Percentiles rank a stretch among this genome's conserved stretches.
These are phyloP conservation scores for Colletotrichum limetticola DNA, from an alignment of 2,329 filamentous ascomycete species.

Conservation along the genomic window DNA sequence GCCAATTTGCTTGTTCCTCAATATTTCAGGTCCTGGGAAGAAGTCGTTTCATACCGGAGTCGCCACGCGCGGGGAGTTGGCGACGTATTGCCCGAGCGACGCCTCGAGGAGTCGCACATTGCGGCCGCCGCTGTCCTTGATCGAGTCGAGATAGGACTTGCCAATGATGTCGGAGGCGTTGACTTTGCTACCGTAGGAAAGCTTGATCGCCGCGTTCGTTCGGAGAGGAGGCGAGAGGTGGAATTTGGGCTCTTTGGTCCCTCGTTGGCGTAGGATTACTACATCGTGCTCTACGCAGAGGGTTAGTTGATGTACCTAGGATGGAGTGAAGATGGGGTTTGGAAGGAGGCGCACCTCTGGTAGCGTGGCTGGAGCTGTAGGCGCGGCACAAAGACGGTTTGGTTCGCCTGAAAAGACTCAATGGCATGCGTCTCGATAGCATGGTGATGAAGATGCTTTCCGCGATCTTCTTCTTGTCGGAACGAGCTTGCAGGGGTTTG, in stretches of 20 bases:
- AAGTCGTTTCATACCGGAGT: constrained; percentile 69
- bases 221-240: constrained; percentile 50
- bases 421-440: constrained; percentile 20
- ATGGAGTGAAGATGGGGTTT: too few relatives aligned
- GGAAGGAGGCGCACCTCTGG: constrained; percentile 4
- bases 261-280: constrained; percentile 52
- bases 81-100: constrained; percentile 79
- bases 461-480: background rate
- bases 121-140: constrained; percentile 62
- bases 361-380: constrained; percentile 13
- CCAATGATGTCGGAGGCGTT: constrained; percentile 71
- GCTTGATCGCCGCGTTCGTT: constrained; percentile 43
- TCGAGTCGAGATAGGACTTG: constrained; percentile 65
- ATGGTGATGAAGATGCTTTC: background rate
- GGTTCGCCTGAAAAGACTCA: constrained; percentile 2
- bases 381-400: constrained; percentile 4
- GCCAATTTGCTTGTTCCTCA: background rate
- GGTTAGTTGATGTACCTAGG: background rate
- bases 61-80: constrained; percentile 74
- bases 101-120: constrained; percentile 70
- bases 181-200: constrained; percentile 59
- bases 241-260: constrained; percentile 46
- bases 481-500: background rate
- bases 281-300: constrained; percentile 50
- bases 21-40: background rate